phyloP scores from a whole-genome alignment of 2,329 filamentous ascomycete species.

The Fusarium robinianum region DNA sequence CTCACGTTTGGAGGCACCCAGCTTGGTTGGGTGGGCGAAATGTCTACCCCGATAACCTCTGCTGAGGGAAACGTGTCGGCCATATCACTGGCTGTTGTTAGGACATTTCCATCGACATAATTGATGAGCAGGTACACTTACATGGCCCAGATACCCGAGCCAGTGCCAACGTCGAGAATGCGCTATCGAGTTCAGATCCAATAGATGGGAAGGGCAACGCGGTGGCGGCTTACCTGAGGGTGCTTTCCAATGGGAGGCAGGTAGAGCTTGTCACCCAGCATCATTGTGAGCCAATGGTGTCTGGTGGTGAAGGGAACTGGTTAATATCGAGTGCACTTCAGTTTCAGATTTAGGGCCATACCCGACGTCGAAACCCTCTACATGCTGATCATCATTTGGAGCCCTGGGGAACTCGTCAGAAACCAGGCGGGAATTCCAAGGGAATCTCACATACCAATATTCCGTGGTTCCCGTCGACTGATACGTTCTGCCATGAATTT shows the following conservation, averaged over 20 bases:
- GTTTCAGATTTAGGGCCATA: not conserved
- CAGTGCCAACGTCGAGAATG: slow-evolving; percentile 1
- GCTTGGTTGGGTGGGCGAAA: slow-evolving; percentile 2
- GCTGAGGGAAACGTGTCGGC: not conserved
- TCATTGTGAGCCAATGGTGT: slow-evolving; percentile 12
- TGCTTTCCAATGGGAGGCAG: slow-evolving; percentile 8
- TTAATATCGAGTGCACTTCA: not conserved
- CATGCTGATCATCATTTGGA: not conserved
- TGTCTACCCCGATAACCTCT: not conserved
- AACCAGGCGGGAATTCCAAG: too few relatives aligned
- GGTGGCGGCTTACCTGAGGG: slow-evolving; percentile 1
- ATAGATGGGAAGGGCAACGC: not conserved
- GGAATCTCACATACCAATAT: not conserved
- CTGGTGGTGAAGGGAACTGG: not conserved
- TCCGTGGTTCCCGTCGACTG: not conserved
- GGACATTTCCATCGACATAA: too few relatives aligned
- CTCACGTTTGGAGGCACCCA: slow-evolving; percentile 1
- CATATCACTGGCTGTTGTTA: not conserved
- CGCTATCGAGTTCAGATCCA: not conserved
- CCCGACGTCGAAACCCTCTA: not conserved
- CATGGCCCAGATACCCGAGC: slow-evolving; percentile 5
- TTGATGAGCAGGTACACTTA: too few relatives aligned
- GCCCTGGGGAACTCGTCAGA: not conserved
- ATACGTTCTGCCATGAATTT: slow-evolving; percentile 3
- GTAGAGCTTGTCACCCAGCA: slow-evolving; percentile 7